phyloP scores from a whole-genome alignment of 805 yeast species.

The Candida adriatica region DNA sequence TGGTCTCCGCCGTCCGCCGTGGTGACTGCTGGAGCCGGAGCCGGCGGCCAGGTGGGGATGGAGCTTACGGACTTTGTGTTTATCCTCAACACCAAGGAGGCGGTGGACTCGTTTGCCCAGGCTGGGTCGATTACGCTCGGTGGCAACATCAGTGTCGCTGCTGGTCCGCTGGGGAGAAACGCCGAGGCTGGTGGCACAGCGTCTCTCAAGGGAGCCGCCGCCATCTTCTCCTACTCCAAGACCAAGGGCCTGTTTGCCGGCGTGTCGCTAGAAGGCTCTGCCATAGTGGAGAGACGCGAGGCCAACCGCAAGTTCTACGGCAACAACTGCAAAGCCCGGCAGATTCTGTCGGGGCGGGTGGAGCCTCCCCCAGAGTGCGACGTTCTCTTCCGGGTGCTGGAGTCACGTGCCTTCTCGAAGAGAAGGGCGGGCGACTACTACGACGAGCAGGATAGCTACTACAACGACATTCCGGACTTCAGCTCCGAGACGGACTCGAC shows the following conservation, averaged over 20 bases:
- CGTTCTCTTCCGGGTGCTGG: conserved; percentile 76
- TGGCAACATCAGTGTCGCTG: conserved; percentile 91
- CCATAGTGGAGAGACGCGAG: conserved; percentile 93
- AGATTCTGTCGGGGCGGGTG: conserved; percentile 78
- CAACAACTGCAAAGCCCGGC: conserved; percentile 77
- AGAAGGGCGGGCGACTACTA: conserved; percentile 37
- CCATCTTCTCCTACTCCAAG: conserved; percentile 89
- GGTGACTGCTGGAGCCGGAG: conserved; percentile 96
- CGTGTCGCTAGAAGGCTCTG: conserved; percentile 94
- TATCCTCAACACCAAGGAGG: conserved; percentile 77
- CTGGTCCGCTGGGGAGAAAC: conserved; percentile 95
- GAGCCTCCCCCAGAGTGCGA: conserved; percentile 91
- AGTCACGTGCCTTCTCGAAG: conserved; percentile 73
- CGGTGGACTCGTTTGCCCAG: conserved; percentile 91
- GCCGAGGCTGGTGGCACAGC: conserved; percentile 98
- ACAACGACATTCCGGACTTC: conserved; percentile 51
- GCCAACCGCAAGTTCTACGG: conserved; percentile 96
- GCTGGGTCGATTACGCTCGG: conserved; percentile 92
- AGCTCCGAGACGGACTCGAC: conserved; percentile 19
- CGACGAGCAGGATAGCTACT: conserved; percentile 51
- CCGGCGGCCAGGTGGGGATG: conserved; percentile 96
- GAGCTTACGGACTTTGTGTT: conserved; percentile 95
- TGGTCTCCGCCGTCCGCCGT: conserved; percentile 99
- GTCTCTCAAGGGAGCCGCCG: conserved; percentile 77
- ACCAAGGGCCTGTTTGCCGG: conserved; percentile 97